Evolutionary conservation across 495 filamentous ascomycete species (phyloP).

Genomic region (Letharia lupina): DNA sequence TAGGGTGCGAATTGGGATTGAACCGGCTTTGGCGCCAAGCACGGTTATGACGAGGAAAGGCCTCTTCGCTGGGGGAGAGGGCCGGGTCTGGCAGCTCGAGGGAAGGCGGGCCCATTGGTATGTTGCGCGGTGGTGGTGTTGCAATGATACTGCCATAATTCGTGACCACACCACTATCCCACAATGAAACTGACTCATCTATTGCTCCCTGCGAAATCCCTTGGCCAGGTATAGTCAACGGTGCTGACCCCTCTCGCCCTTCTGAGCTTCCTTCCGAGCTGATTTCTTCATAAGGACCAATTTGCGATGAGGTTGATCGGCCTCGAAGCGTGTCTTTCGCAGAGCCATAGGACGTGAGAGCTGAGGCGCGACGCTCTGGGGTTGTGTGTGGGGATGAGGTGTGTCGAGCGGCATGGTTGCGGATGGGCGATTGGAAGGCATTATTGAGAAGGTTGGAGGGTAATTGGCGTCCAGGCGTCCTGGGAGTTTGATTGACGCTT

Average conservation of each 20-base stretch:
- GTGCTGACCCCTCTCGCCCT: conserved; percentile 30
- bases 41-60: conserved; percentile 26
- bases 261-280: conserved; percentile 15
- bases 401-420: conserved; percentile 11
- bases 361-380: conserved; percentile 12
- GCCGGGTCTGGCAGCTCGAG: conserved; percentile 71
- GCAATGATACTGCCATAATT: conserved; percentile 72
- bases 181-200: conserved; percentile 19
- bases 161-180: conserved; percentile 27
- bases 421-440: conserved; percentile 21
- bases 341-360: conserved; percentile 12
- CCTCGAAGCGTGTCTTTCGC: conserved; percentile 11
- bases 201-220: conserved; percentile 26
- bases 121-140: conserved; percentile 44
- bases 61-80: conserved; percentile 33
- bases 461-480: conserved; percentile 35
- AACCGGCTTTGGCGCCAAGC: conserved; percentile 26
- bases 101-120: conserved; percentile 37
- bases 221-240: conserved; percentile 31
- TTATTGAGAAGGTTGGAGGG: conserved; percentile 25
- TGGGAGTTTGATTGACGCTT: conserved; percentile 49
- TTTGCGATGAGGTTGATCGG: conserved; percentile 17
- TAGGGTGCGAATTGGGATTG: conserved; percentile 22
- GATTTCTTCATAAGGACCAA: conserved; percentile 15
- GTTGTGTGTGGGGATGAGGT: conserved; percentile 13